These are phyloP conservation scores for Yamadazyma olivae DNA, from an alignment of 805 yeast species.

Conservation along the genomic window DNA sequence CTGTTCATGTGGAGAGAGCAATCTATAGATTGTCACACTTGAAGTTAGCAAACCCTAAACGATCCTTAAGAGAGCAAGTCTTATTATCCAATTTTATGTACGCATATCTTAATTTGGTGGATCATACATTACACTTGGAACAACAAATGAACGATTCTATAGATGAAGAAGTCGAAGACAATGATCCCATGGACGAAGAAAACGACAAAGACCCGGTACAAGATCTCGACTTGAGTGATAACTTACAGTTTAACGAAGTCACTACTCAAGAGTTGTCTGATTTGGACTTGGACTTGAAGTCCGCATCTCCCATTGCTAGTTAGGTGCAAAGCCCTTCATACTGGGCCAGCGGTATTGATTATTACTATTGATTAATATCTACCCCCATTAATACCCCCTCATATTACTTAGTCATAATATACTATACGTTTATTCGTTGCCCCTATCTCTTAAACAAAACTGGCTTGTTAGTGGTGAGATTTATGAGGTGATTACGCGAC, in stretches of 20 bases:
- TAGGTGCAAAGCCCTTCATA: too few species aligned
- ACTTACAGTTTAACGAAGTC: conserved; percentile 4
- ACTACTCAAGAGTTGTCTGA: conserved; percentile 7
- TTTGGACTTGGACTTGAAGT: conserved; percentile 3
- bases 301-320: too few species aligned
- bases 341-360: background rate
- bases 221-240: background rate
- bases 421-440: too few species aligned
- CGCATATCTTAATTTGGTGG: conserved; percentile 90
- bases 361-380: too few species aligned
- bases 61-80: conserved; percentile 91
- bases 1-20: conserved; percentile 94
- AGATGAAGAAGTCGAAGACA: conserved; percentile 9
- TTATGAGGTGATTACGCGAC: too few species aligned
- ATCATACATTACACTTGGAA: conserved; percentile 75
- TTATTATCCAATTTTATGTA: conserved; percentile 95
- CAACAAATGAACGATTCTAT: conserved; percentile 46
- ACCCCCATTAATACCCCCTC: too few species aligned
- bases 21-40: conserved; percentile 89
- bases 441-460: too few species aligned
- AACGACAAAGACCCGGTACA: background rate
- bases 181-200: too few species aligned
- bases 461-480: too few species aligned
- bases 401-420: too few species aligned
- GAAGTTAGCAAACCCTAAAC: conserved; percentile 89